These are phyloP conservation scores for Melanomma pulvis-pyrius DNA, from an alignment of 495 filamentous ascomycete genomes.

Conservation along the genomic window DNA sequence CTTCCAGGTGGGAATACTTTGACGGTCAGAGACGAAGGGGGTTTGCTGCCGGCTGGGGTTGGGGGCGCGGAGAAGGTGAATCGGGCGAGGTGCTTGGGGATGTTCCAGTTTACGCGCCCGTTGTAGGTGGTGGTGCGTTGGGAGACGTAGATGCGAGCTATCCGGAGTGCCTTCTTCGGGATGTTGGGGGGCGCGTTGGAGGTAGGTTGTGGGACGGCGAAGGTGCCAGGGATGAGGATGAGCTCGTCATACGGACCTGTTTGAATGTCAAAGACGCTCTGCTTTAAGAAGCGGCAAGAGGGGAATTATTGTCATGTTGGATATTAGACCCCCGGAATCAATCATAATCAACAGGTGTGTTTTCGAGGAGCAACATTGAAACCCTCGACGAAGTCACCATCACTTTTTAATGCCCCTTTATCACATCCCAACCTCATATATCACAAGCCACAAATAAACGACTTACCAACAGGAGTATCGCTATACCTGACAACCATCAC, in stretches of 20 bases:
- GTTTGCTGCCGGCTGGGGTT: constrained; percentile 32
- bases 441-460: neutral
- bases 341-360: neutral
- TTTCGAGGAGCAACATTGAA: neutral
- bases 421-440: neutral
- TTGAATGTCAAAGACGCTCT: neutral
- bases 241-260: constrained; percentile 56
- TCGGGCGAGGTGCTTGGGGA: constrained; percentile 57
- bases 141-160: constrained; percentile 57
- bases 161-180: constrained; percentile 36
- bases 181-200: constrained; percentile 29
- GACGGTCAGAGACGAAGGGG: constrained; percentile 41
- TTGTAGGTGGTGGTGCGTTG: constrained; percentile 54
- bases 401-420: no score
- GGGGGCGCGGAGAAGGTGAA: constrained; percentile 52
- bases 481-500: constrained; percentile 55
- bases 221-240: constrained; percentile 51
- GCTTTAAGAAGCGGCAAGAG: neutral
- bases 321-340: no score
- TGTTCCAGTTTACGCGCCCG: constrained; percentile 56
- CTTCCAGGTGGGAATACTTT: constrained; percentile 48
- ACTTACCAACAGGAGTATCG: constrained; percentile 49
- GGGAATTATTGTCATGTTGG: neutral
- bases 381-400: neutral
- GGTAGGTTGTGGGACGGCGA: constrained; percentile 40